A percentile compares a stretch with the other conserved stretches of the same genome.
Conservation (phyloP, 1,284 basidiomycete species). For the Ceratorhiza oryzae-sativae region DNA sequence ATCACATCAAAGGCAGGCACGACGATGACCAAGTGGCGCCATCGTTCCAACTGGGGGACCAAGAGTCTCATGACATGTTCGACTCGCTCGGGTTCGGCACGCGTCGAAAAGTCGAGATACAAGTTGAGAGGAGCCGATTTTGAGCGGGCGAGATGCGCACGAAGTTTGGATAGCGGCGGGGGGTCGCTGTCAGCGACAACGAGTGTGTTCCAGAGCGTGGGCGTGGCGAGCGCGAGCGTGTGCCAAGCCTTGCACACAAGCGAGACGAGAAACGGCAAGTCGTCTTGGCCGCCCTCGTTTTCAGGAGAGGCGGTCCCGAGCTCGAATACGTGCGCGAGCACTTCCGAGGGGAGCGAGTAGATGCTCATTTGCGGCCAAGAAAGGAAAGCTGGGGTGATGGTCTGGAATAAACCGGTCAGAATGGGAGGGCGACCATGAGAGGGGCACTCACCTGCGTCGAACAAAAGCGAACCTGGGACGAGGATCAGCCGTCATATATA, state of each 20-base stretch:
- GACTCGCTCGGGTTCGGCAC: slow-evolving; percentile 14
- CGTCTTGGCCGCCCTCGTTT: slow-evolving; percentile 32
- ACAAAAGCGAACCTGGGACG: not conserved
- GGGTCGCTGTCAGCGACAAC: not conserved
- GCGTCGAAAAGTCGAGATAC: slow-evolving; percentile 34
- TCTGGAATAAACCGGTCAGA: too few relatives aligned
- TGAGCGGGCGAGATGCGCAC: slow-evolving; percentile 12
- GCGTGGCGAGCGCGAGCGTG: slow-evolving; percentile 30
- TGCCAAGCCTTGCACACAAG: slow-evolving; percentile 29
- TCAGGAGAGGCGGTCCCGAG: slow-evolving; percentile 34
- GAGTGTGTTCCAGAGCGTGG: slow-evolving; percentile 33
- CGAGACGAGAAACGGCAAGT: slow-evolving; percentile 26
- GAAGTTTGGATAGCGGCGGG: slow-evolving; percentile 11
- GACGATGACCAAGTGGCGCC: slow-evolving; percentile 31
- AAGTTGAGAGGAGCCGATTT: slow-evolving; percentile 25
- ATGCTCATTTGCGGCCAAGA: not conserved
- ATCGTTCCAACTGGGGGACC: not conserved
- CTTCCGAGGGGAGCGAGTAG: slow-evolving; percentile 23
- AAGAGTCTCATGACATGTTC: not conserved
- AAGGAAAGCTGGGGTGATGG: too few relatives aligned
- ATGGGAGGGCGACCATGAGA: not conserved
- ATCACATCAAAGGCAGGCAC: slow-evolving; percentile 31
- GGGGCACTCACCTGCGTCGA: slow-evolving; percentile 5
- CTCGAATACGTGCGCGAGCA: slow-evolving; percentile 31
- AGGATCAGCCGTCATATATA: not conserved